Evolutionary conservation across 371 early-diverging fungal species (phyloP).

Genomic region (Rhizopus sp.): DNA sequence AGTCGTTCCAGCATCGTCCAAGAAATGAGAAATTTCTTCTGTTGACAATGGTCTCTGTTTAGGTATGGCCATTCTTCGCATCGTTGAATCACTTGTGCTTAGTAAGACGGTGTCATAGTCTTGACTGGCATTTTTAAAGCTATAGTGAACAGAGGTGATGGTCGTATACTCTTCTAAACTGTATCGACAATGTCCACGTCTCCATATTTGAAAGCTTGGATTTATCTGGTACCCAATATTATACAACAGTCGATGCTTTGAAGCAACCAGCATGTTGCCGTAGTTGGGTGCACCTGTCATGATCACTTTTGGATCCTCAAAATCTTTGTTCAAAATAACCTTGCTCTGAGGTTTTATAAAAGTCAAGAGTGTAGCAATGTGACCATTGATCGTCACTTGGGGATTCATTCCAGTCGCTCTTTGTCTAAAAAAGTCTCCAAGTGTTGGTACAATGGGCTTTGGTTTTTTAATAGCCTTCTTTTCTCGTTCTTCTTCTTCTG

Average conservation of each 20-base stretch:
- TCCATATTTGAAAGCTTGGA: constrained; percentile 33
- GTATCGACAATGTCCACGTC: not conserved
- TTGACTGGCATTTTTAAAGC: no score
- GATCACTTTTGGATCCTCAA: not conserved
- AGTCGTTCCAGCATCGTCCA: constrained; percentile 2
- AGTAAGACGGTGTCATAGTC: not conserved
- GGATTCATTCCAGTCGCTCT: not conserved
- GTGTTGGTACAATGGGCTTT: not conserved
- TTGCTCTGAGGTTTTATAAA: not conserved
- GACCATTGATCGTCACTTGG: not conserved
- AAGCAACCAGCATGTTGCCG: constrained; percentile 15
- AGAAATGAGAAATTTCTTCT: constrained; percentile 3
- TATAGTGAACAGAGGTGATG: not conserved
- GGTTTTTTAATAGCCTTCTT: not conserved
- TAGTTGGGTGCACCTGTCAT: not conserved
- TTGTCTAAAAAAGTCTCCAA: constrained; percentile 5
- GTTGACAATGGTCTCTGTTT: constrained; percentile 2
- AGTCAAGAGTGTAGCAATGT: not conserved
- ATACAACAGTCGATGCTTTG: not conserved
- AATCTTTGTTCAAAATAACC: not conserved
- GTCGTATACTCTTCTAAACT: no score
- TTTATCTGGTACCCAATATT: constrained; percentile 32
- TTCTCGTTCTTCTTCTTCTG: constrained; percentile 17
- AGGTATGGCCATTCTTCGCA: constrained; percentile 9
- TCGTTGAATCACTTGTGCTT: constrained; percentile 5